These are phyloP conservation scores for Aspergillus wentii DNA, from an alignment of 495 filamentous ascomycete genomes.

Conservation along the genomic window DNA sequence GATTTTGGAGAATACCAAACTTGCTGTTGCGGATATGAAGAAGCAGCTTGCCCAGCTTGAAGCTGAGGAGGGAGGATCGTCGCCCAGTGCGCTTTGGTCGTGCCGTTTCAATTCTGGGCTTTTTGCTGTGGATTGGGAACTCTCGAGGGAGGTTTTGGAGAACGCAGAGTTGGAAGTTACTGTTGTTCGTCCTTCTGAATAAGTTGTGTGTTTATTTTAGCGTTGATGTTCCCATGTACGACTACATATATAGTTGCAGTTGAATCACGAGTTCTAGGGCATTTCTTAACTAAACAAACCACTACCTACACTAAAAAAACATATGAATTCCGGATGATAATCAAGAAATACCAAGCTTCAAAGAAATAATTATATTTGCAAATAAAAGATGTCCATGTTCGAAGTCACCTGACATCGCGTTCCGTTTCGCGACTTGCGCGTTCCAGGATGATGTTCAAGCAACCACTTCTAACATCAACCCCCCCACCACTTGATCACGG, in stretches of 20 bases:
- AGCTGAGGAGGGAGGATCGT: conserved; percentile 2
- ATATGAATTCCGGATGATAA: no score
- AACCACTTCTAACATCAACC: not conserved
- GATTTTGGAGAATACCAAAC: conserved; percentile 33
- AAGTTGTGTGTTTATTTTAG: no score
- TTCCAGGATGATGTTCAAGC: not conserved
- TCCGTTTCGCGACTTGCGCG: conserved; percentile 6
- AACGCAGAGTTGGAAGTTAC: conserved; percentile 16
- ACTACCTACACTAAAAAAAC: no score
- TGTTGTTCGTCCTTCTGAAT: conserved; percentile 19
- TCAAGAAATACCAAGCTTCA: no score
- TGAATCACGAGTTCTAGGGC: no score
- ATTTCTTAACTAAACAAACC: no score
- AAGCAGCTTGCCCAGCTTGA: conserved; percentile 18
- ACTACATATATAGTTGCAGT: not conserved
- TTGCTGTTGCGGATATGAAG: conserved; percentile 36
- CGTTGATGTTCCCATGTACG: no score
- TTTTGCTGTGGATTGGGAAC: conserved; percentile 35
- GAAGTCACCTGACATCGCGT: conserved; percentile 41
- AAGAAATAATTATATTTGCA: not conserved
- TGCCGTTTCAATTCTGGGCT: conserved; percentile 42
- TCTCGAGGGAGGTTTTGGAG: conserved; percentile 18
- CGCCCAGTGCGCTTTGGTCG: conserved; percentile 21
- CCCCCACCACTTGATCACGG: not conserved
- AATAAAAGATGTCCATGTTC: no score